Evolutionary conservation across 208 protist genomes (phyloP).

Genomic region (Crithidia expoeki): DNA sequence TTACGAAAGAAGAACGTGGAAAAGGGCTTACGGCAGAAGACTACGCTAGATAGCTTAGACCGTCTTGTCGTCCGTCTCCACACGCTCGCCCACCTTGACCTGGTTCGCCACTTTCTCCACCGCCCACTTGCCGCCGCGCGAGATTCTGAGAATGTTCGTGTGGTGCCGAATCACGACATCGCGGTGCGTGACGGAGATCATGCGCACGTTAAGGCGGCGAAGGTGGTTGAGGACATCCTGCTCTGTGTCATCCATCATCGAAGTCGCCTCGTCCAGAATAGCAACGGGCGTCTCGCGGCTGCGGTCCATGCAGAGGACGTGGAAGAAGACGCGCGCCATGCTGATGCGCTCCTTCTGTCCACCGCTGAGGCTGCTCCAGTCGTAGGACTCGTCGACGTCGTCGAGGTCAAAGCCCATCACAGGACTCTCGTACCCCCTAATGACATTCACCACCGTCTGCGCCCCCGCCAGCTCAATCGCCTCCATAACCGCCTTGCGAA

Average conservation of each 20-base stretch:
- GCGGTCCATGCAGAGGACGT: conserved; percentile 69
- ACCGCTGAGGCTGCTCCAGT: conserved; percentile 86
- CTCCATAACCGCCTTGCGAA: conserved; percentile 47
- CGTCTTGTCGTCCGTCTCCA: conserved; percentile 31
- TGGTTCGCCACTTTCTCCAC: conserved; percentile 52
- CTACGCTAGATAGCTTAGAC: too few species aligned
- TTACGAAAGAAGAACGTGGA: neutral
- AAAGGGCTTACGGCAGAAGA: too few species aligned
- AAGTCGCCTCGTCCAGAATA: conserved; percentile 87
- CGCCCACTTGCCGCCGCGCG: conserved; percentile 54
- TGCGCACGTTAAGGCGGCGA: conserved; percentile 69
- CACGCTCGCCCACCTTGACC: conserved; percentile 46
- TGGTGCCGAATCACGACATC: conserved; percentile 83
- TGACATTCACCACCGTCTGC: conserved; percentile 71
- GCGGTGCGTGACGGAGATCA: conserved; percentile 86
- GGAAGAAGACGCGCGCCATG: conserved; percentile 88
- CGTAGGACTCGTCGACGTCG: conserved; percentile 65
- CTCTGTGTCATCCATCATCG: conserved; percentile 90
- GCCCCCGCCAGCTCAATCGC: conserved; percentile 73
- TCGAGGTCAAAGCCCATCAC: conserved; percentile 56
- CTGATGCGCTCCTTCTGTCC: conserved; percentile 89
- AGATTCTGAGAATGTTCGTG: conserved; percentile 66
- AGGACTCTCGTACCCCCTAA: conserved; percentile 74
- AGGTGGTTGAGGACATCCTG: conserved; percentile 83
- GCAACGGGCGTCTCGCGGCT: conserved; percentile 58